Conservation (phyloP, 495 filamentous ascomycete species). For the Cairneyella variabilis region DNA sequence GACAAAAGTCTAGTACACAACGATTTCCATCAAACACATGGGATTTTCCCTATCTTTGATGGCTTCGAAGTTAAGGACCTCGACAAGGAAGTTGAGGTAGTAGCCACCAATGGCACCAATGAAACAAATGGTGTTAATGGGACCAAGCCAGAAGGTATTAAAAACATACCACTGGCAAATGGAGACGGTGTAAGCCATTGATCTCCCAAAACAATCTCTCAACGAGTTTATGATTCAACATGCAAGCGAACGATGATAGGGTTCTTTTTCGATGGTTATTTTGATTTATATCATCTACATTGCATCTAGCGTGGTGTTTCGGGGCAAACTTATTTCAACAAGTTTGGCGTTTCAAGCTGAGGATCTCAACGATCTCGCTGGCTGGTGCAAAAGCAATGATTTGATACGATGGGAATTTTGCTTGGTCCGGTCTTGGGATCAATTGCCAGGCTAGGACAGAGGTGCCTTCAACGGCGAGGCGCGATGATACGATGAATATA, state of each 20-base stretch:
- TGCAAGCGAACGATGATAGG: conserved; percentile 12
- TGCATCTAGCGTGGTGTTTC: conserved; percentile 27
- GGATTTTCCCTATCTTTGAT: conserved; percentile 83
- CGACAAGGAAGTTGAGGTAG: conserved; percentile 39
- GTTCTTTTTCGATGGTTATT: background rate
- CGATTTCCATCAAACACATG: conserved; percentile 77
- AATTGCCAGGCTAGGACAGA: too few relatives aligned
- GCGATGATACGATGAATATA: too few relatives aligned
- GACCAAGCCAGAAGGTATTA: conserved; percentile 12
- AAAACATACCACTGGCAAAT: conserved; percentile 14
- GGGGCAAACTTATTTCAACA: conserved; percentile 36
- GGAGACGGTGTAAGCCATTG: conserved; percentile 3
- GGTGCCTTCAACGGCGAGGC: too few relatives aligned
- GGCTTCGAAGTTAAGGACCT: conserved; percentile 66
- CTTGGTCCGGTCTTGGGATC: too few relatives aligned
- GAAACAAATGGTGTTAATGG: conserved; percentile 2
- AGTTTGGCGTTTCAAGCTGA: conserved; percentile 32
- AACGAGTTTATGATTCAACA: conserved; percentile 29
- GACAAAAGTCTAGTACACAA: conserved; percentile 69
- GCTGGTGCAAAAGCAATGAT: conserved; percentile 7
- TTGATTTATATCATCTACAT: conserved; percentile 13
- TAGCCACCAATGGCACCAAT: conserved; percentile 8
- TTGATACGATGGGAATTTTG: background rate
- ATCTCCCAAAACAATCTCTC: background rate
- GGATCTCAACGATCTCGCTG: conserved; percentile 28